Conservation (phyloP, 345 rosid genomes). For the Leavenworthia alabamica region DNA sequence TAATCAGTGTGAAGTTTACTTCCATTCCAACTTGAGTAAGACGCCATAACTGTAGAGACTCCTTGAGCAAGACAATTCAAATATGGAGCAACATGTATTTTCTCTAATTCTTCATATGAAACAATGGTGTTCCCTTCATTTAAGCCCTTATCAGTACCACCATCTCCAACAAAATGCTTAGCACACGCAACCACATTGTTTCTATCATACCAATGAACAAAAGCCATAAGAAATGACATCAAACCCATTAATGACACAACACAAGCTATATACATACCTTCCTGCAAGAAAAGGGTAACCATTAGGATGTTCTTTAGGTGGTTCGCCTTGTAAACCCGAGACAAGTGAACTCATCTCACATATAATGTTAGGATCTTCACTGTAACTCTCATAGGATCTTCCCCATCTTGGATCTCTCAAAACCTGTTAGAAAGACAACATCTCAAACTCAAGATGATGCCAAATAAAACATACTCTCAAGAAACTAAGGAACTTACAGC, state of each 20-base stretch:
- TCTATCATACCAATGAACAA: slow-evolving; percentile 31
- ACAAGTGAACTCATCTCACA: slow-evolving; percentile 56
- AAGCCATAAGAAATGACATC: not conserved
- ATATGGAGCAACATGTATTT: slow-evolving; percentile 64
- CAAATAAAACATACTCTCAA: too few relatives aligned
- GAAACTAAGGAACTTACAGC: slow-evolving; percentile 46
- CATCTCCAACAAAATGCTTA: slow-evolving; percentile 89
- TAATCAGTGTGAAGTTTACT: slow-evolving; percentile 50
- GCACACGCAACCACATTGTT: slow-evolving; percentile 81
- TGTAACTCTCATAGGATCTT: slow-evolving; percentile 73
- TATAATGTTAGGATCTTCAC: slow-evolving; percentile 54
- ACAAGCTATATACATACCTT: slow-evolving; percentile 41
- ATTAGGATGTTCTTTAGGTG: slow-evolving; percentile 41
- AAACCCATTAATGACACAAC: not conserved
- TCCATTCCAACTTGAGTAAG: slow-evolving; percentile 87
- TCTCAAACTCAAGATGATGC: too few relatives aligned
- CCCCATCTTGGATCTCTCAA: slow-evolving; percentile 90
- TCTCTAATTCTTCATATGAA: slow-evolving; percentile 51
- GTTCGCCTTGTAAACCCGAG: slow-evolving; percentile 70
- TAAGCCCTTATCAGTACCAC: slow-evolving; percentile 67
- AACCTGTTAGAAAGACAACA: not conserved
- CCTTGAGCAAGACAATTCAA: slow-evolving; percentile 55
- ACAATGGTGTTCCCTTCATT: slow-evolving; percentile 67
- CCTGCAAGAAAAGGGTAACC: slow-evolving; percentile 67
- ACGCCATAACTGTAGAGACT: slow-evolving; percentile 75